Percentiles rank a stretch among this genome's conserved stretches.
These are phyloP conservation scores for Globisporangium lucens DNA, from an alignment of 352 stramenopile genomes.

Conservation along the genomic window DNA sequence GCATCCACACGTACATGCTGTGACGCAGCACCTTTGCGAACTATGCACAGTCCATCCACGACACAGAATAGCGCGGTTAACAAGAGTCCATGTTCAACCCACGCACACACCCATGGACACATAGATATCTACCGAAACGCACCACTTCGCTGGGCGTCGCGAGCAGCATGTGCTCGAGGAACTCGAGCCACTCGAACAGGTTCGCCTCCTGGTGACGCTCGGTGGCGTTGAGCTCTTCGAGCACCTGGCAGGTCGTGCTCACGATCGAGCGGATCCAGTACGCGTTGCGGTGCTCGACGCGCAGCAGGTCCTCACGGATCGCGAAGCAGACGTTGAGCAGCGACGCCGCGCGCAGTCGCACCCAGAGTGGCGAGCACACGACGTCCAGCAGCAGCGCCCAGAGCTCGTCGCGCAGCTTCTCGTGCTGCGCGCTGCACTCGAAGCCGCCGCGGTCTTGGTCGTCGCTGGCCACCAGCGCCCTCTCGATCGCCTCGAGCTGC, in stretches of 20 bases:
- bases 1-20: constrained; percentile 58
- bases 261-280: constrained; percentile 64
- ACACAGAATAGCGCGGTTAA: background rate
- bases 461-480: constrained; percentile 20
- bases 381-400: constrained; percentile 68
- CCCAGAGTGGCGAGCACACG: constrained; percentile 59
- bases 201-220: constrained; percentile 35
- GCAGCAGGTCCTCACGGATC: constrained; percentile 22
- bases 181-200: constrained; percentile 62
- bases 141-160: constrained; percentile 35
- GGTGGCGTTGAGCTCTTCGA: constrained; percentile 53
- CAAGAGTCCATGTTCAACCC: background rate
- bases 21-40: constrained; percentile 41
- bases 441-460: constrained; percentile 12
- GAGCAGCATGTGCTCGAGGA: constrained; percentile 52
- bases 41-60: constrained; percentile 8
- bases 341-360: constrained; percentile 56
- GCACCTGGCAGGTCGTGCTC: constrained; percentile 64
- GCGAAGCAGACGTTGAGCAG: constrained; percentile 54
- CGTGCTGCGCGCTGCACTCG: constrained; percentile 15
- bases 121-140: no score
- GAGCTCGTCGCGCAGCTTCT: constrained; percentile 37
- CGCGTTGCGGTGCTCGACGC: constrained; percentile 21
- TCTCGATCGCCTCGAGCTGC: constrained; percentile 46
- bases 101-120: no score